Conservation (phyloP, 2,329 filamentous ascomycete genomes). For the Trichoderma sp. region DNA sequence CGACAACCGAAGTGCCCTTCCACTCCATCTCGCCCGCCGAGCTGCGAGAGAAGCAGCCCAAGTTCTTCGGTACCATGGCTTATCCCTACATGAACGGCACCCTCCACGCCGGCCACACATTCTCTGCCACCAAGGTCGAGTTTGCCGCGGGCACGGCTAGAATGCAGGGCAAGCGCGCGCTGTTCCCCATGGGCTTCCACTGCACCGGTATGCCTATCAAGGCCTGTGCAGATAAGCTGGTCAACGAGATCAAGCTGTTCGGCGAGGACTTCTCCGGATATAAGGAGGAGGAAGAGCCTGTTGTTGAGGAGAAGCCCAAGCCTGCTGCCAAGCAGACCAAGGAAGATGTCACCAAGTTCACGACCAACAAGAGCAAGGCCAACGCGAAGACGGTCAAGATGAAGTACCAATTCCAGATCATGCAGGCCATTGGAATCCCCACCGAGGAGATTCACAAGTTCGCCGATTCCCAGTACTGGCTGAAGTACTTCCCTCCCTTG, state of each 20-base stretch:
- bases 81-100: slow-evolving; percentile 78
- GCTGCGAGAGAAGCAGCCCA: slow-evolving; percentile 76
- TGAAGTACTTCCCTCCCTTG: slow-evolving; percentile 72
- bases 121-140: slow-evolving; percentile 89
- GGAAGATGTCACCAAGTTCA: slow-evolving; percentile 87
- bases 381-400: slow-evolving; percentile 85
- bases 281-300: slow-evolving; percentile 59
- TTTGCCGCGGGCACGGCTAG: slow-evolving; percentile 83
- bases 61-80: slow-evolving; percentile 71
- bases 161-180: slow-evolving; percentile 82
- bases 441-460: slow-evolving; percentile 89
- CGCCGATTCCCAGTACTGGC: slow-evolving; percentile 87
- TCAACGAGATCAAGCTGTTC: slow-evolving; percentile 84
- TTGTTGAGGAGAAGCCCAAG: slow-evolving; percentile 46
- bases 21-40: slow-evolving; percentile 70
- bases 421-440: slow-evolving; percentile 86
- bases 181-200: slow-evolving; percentile 94
- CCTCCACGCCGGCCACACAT: slow-evolving; percentile 87
- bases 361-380: slow-evolving; percentile 88
- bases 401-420: slow-evolving; percentile 96
- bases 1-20: slow-evolving; percentile 71
- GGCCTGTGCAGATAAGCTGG: slow-evolving; percentile 92
- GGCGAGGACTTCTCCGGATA: slow-evolving; percentile 82
- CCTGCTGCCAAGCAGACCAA: slow-evolving; percentile 64
- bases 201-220: slow-evolving; percentile 96